phyloP scores from a whole-genome alignment of 1,139 yeast genomes.

The Spathaspora sp. region DNA sequence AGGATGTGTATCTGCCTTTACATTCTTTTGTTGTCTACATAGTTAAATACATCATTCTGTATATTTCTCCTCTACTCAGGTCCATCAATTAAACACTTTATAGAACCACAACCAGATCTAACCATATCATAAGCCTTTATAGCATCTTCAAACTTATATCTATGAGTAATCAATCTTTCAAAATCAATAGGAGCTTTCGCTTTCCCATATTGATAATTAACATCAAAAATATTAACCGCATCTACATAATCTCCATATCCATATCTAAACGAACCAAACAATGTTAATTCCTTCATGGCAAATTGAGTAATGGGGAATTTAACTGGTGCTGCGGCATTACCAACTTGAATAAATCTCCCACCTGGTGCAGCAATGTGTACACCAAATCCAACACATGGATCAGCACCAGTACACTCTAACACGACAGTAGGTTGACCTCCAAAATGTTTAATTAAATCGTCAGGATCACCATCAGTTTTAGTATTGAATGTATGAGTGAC shows the following conservation, averaged over 20 bases:
- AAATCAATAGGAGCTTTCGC: slow-evolving; percentile 45
- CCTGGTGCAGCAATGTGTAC: slow-evolving; percentile 57
- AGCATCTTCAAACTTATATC: slow-evolving; percentile 72
- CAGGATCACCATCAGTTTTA: slow-evolving; percentile 33
- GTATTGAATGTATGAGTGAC: slow-evolving; percentile 67
- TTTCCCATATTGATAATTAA: slow-evolving; percentile 60
- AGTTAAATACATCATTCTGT: no score
- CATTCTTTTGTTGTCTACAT: no score
- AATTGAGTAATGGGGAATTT: slow-evolving; percentile 74
- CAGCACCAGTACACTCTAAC: slow-evolving; percentile 75
- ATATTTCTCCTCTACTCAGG: slow-evolving; percentile 29
- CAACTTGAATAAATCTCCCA: slow-evolving; percentile 72
- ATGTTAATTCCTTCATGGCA: slow-evolving; percentile 64
- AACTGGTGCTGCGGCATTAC: slow-evolving; percentile 67
- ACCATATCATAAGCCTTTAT: slow-evolving; percentile 77
- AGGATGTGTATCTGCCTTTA: no score
- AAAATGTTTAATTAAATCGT: slow-evolving; percentile 36
- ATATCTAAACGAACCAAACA: slow-evolving; percentile 82
- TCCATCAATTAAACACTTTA: slow-evolving; percentile 48
- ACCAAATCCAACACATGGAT: slow-evolving; percentile 65
- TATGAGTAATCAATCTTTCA: slow-evolving; percentile 70
- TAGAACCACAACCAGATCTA: slow-evolving; percentile 44
- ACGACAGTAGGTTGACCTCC: slow-evolving; percentile 57
- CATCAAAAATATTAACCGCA: slow-evolving; percentile 64
- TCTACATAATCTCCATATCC: slow-evolving; percentile 75